A percentile compares a stretch with the other conserved stretches of the same genome.
Conservation (phyloP, 1,284 basidiomycete species). For the Flammula alnicola region DNA sequence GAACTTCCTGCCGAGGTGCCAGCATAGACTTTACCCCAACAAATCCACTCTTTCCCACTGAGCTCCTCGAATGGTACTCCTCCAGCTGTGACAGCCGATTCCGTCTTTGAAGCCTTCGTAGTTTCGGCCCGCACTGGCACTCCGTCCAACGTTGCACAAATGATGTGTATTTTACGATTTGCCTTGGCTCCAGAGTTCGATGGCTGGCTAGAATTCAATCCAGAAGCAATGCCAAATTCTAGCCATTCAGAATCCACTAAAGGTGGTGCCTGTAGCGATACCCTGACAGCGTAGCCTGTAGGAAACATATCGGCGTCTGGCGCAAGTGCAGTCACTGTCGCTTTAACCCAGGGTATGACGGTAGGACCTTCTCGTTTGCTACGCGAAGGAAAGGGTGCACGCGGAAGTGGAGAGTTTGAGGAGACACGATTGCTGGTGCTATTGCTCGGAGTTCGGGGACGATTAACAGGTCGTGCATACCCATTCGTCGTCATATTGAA, state of each 20-base stretch:
- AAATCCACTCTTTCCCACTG: conserved; percentile 60
- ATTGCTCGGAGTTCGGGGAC: conserved; percentile 32
- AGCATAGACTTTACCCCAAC: conserved; percentile 65
- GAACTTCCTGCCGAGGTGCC: conserved; percentile 54
- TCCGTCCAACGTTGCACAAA: conserved; percentile 64
- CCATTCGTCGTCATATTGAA: conserved; percentile 25
- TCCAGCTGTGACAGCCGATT: conserved; percentile 31
- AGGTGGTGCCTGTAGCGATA: conserved; percentile 58
- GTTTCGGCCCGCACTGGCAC: conserved; percentile 65
- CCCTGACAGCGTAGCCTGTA: conserved; percentile 61
- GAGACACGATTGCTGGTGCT: conserved; percentile 28
- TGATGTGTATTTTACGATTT: conserved; percentile 54
- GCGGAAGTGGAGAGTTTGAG: conserved; percentile 29
- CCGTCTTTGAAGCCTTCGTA: conserved; percentile 40
- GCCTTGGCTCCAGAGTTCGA: conserved; percentile 29
- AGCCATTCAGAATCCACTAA: conserved; percentile 67
- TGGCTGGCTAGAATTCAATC: conserved; percentile 1
- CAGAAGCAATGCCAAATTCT: conserved; percentile 70
- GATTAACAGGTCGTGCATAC: conserved; percentile 23
- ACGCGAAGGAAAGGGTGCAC: conserved; percentile 33
- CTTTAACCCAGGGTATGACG: conserved; percentile 64
- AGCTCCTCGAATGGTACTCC: conserved; percentile 52
- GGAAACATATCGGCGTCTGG: conserved; percentile 35
- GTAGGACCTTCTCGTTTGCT: conserved; percentile 57
- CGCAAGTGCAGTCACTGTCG: conserved; percentile 57